These are phyloP conservation scores for Macrophomina tecta DNA, from an alignment of 2,329 filamentous ascomycete genomes.

Conservation along the genomic window DNA sequence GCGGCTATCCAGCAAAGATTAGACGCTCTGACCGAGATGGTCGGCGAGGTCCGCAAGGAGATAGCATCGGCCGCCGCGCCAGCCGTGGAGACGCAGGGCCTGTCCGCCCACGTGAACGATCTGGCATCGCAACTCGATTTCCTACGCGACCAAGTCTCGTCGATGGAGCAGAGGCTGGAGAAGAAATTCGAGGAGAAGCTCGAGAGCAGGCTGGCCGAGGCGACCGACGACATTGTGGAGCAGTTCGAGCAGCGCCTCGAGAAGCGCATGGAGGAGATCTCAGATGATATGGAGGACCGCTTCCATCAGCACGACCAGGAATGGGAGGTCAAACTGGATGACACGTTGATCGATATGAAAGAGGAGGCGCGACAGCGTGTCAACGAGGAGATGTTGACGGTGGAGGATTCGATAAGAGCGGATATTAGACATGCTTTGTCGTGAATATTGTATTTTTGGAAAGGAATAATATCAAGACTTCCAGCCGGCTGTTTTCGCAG, in stretches of 20 bases:
- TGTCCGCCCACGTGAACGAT: not conserved
- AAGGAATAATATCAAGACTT: too few species aligned
- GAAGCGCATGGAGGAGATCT: not conserved
- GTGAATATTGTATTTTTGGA: too few species aligned
- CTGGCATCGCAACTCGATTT: not conserved
- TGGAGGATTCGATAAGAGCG: not conserved
- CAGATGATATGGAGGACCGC: not conserved
- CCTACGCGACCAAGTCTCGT: not conserved
- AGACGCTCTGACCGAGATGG: not conserved
- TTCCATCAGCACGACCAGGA: not conserved
- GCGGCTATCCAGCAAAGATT: not conserved
- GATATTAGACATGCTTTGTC: not conserved
- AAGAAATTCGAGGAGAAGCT: not conserved
- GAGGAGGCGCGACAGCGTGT: not conserved
- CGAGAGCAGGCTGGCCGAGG: not conserved
- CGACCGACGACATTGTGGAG: not conserved
- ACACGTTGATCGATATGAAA: not conserved
- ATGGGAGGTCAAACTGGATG: not conserved
- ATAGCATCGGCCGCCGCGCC: not conserved
- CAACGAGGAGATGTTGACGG: not conserved
- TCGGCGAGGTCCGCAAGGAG: not conserved
- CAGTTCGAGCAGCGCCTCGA: not conserved
- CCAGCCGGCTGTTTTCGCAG: too few species aligned
- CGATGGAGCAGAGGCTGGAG: not conserved
- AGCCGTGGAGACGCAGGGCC: not conserved